Base-by-base conservation (phyloP, 208 protist species). In the Phytomonas francai region DNA sequence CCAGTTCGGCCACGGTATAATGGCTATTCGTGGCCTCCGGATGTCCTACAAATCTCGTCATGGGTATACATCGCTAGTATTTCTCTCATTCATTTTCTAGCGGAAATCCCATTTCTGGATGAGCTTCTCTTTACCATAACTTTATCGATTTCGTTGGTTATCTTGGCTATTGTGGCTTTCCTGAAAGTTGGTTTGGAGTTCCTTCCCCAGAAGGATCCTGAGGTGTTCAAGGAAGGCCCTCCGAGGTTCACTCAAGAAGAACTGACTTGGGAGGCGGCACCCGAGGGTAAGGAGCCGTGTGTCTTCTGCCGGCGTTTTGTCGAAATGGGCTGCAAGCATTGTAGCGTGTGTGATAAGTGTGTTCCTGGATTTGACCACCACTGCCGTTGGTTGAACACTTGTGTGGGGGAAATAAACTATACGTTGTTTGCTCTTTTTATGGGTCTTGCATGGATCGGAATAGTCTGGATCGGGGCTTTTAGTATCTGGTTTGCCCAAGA, bases 361-460 rank as follows among this genome's bases (percentile, higher is more conserved):
- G 89, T 97, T 0, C 83, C 88, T 5, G 86, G 84, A 11, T 96
- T 96, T 65, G 92, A 97, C 66, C 92, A 97, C 70, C 92, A 97
- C 74, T 97, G 92, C 67, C 90, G 87, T 0, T 97, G 92, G 92
- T 73, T 92, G n/a, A 94, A 94, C 67, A 89, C 80, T 59, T 95
- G 91, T 63, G 81, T 97, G 1, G 92, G 92, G 3, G 66, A 28
- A 5, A 81, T 76, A 39, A 97, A 97, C 66, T 97, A 97, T 68
- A 36, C 57, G 0, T 67, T 83, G 34, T 97, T 97, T 65, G 77
- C 72, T 28, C 68, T 66, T 14, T 95, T 97, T 63, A 92, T 95
- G 73, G 36, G 7, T 11, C 65, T 74, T 9, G 77, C 84, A n/a
- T 93, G 79, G 77, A 39, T 80, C 27, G 76, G 78, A 12, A 84